Evolutionary conservation across 352 stramenopile genomes (phyloP).

Genomic region (Pythium periplocum): DNA sequence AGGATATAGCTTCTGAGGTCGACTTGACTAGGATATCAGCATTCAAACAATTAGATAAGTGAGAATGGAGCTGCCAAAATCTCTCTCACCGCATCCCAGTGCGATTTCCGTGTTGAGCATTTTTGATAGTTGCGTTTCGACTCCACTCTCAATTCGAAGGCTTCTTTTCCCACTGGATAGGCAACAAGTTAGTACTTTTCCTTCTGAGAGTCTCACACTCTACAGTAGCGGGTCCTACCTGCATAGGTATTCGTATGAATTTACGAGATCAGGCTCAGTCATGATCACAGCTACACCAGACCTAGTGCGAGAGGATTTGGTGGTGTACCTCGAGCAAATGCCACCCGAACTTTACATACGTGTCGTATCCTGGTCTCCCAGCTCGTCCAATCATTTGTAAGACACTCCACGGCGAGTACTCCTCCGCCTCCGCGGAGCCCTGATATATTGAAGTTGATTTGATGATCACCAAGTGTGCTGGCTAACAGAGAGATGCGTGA

Average conservation of each 20-base stretch:
- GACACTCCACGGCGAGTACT: slow-evolving; percentile 21
- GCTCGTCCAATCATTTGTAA: slow-evolving; percentile 42
- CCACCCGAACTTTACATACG: slow-evolving; percentile 6
- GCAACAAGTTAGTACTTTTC: no score
- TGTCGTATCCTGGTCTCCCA: slow-evolving; percentile 26
- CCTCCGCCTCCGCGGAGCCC: slow-evolving; percentile 17
- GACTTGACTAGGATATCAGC: background rate
- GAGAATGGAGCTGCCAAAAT: background rate
- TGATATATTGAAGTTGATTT: slow-evolving; percentile 35
- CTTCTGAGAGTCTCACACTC: no score
- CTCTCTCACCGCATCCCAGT: slow-evolving; percentile 1
- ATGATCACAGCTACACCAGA: slow-evolving; percentile 23
- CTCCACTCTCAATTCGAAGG: no score
- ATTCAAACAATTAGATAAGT: background rate
- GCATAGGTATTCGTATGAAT: slow-evolving; percentile 20
- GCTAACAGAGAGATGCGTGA: slow-evolving; percentile 8
- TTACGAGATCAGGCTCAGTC: slow-evolving; percentile 18
- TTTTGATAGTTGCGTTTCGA: slow-evolving; percentile 2
- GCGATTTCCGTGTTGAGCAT: slow-evolving; percentile 15
- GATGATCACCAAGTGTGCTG: slow-evolving; percentile 33
- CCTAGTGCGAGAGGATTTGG: slow-evolving; percentile 3
- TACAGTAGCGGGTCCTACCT: slow-evolving; percentile 2
- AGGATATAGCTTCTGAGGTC: no score
- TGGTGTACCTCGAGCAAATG: slow-evolving; percentile 14
- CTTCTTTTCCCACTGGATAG: no score